phyloP scores from a whole-genome alignment of 352 stramenopile species.

The Phytophthora europaea region DNA sequence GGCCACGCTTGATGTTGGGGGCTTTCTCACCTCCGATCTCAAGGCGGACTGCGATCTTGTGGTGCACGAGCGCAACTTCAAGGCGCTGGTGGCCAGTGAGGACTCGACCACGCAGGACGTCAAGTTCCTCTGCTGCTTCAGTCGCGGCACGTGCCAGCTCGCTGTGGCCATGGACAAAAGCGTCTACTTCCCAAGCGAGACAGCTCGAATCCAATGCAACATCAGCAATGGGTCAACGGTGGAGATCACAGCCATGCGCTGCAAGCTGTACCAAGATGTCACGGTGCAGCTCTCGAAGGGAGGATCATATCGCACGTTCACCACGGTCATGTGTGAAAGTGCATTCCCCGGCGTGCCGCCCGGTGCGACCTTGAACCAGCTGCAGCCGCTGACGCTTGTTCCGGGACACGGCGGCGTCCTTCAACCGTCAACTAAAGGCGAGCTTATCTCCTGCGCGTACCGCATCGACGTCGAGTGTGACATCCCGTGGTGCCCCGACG shows the following conservation, averaged over 20 bases:
- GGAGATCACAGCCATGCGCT: conserved; percentile 71
- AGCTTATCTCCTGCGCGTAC: conserved; percentile 65
- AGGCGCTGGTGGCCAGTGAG: conserved; percentile 53
- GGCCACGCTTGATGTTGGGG: conserved; percentile 69
- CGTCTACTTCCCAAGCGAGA: conserved; percentile 70
- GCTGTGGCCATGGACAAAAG: conserved; percentile 82
- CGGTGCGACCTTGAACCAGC: conserved; percentile 48
- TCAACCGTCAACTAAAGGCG: conserved; percentile 58
- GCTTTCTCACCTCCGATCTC: conserved; percentile 71
- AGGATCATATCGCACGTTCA: conserved; percentile 48
- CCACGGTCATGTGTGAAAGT: conserved; percentile 46
- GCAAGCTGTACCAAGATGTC: conserved; percentile 65
- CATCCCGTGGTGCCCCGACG: conserved; percentile 73
- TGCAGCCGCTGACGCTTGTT: conserved; percentile 57
- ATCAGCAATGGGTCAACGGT: conserved; percentile 68
- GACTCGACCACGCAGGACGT: conserved; percentile 68
- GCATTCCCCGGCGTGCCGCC: conserved; percentile 62
- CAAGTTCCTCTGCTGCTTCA: conserved; percentile 74
- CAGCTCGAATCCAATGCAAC: conserved; percentile 66
- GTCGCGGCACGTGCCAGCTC: conserved; percentile 59
- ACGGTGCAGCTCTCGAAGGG: conserved; percentile 46
- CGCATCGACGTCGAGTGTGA: conserved; percentile 75
- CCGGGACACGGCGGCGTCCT: conserved; percentile 40
- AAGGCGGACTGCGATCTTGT: conserved; percentile 67
- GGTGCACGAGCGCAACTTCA: conserved; percentile 66